Conservation (phyloP, 2,329 filamentous ascomycete genomes). For the Ascosphaera acerosa region DNA sequence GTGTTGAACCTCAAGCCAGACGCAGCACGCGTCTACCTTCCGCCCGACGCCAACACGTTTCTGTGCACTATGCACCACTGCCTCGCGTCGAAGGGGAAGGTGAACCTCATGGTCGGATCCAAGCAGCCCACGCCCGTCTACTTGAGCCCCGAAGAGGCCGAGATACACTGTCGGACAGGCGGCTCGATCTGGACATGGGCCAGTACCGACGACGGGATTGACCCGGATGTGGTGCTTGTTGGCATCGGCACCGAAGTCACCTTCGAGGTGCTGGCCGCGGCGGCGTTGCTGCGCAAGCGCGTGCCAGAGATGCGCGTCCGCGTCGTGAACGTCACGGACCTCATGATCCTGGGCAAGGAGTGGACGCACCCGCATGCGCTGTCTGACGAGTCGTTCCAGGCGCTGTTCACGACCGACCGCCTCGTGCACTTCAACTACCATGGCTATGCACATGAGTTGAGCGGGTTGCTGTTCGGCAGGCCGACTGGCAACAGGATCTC, state of each 20-base stretch:
- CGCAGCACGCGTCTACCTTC: constrained; percentile 36
- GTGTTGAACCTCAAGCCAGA: constrained; percentile 37
- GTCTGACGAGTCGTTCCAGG: constrained; percentile 24
- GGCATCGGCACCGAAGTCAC: constrained; percentile 40
- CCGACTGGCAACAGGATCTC: constrained; percentile 25
- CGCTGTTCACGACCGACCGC: constrained; percentile 30
- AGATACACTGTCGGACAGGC: constrained; percentile 32
- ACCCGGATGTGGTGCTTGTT: constrained; percentile 37
- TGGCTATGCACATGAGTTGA: constrained; percentile 34
- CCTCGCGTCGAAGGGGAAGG: constrained; percentile 34
- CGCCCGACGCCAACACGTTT: constrained; percentile 42
- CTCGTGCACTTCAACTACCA: constrained; percentile 42
- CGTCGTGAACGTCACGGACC: constrained; percentile 39
- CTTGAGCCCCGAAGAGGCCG: constrained; percentile 32
- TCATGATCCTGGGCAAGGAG: constrained; percentile 34
- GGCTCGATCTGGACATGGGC: constrained; percentile 37
- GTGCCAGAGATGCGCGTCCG: constrained; percentile 30
- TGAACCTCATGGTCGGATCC: constrained; percentile 41
- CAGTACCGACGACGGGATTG: constrained; percentile 27
- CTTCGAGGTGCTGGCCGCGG: constrained; percentile 37
- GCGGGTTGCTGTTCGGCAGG: constrained; percentile 35
- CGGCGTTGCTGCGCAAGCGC: constrained; percentile 26
- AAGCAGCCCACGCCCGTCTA: constrained; percentile 40
- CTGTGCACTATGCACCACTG: constrained; percentile 38
- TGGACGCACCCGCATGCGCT: constrained; percentile 34